These are phyloP conservation scores for Platanthera guangdongensis DNA, from an alignment of 106 monocot genomes.

Conservation along the genomic window DNA sequence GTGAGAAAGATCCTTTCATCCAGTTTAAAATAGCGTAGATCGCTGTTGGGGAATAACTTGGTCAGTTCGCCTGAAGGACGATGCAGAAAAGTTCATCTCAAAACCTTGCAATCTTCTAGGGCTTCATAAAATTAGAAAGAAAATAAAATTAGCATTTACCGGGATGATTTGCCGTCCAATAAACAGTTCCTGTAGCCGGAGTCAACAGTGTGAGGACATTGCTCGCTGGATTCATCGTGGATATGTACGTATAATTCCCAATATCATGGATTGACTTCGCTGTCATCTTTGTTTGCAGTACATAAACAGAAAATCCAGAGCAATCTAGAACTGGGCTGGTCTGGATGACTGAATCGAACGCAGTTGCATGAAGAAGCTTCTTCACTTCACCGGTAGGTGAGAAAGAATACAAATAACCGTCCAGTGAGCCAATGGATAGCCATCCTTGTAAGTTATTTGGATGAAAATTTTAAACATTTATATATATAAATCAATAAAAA, in stretches of 20 bases:
- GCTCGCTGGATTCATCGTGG: slow-evolving; percentile 45
- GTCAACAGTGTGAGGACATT: slow-evolving; percentile 43
- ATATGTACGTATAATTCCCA: slow-evolving; percentile 51
- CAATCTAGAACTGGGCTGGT: slow-evolving; percentile 64
- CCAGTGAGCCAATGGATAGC: slow-evolving; percentile 87
- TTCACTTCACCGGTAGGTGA: slow-evolving; percentile 58
- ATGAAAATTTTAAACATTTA: not conserved
- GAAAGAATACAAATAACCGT: slow-evolving; percentile 77
- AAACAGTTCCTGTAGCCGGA: slow-evolving; percentile 78
- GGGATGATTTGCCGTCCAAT: slow-evolving; percentile 50
- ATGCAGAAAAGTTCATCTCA: not conserved
- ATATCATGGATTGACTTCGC: slow-evolving; percentile 34
- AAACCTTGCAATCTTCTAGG: not conserved
- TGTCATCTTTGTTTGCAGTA: slow-evolving; percentile 51
- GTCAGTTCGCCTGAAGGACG: slow-evolving; percentile 46
- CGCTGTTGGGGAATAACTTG: slow-evolving; percentile 40
- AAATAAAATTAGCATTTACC: slow-evolving; percentile 24
- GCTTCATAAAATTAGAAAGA: not conserved
- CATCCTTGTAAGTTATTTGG: slow-evolving; percentile 43
- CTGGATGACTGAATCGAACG: slow-evolving; percentile 53
- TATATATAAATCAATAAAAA: not conserved
- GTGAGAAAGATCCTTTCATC: slow-evolving; percentile 70
- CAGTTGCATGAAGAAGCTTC: slow-evolving; percentile 52
- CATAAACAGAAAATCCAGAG: slow-evolving; percentile 73
- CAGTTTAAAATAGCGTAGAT: slow-evolving; percentile 43